phyloP scores from a whole-genome alignment of 306 rosid species.

The Morella rubra region DNA sequence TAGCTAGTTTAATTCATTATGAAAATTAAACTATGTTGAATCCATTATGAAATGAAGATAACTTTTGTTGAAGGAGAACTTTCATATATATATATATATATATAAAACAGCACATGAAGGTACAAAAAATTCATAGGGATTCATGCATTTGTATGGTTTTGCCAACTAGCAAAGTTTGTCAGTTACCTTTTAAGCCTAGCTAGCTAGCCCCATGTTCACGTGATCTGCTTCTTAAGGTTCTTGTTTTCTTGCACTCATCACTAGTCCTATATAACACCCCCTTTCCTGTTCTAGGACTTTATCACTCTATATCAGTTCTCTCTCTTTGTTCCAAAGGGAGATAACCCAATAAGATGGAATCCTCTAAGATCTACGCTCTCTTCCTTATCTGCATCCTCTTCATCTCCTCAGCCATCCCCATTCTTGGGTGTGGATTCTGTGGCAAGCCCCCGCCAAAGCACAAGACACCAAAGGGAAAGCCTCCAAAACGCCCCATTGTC shows the following conservation, averaged over 20 bases:
- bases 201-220: slow-evolving; percentile 72
- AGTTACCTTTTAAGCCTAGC: slow-evolving; percentile 37
- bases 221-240: slow-evolving; percentile 45
- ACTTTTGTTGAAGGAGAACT: neutral
- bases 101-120: too few species aligned
- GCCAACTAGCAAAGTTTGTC: slow-evolving; percentile 69
- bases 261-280: slow-evolving; percentile 20
- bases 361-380: slow-evolving; percentile 53
- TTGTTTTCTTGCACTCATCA: slow-evolving; percentile 48
- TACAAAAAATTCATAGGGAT: neutral
- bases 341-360: slow-evolving; percentile 47
- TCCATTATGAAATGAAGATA: neutral
- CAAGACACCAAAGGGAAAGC: slow-evolving; percentile 25
- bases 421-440: slow-evolving; percentile 65
- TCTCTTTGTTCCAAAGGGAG: slow-evolving; percentile 21
- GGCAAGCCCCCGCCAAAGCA: slow-evolving; percentile 48
- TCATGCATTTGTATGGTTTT: slow-evolving; percentile 21
- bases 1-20: neutral
- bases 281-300: slow-evolving; percentile 11
- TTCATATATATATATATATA: neutral
- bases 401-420: slow-evolving; percentile 67
- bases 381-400: slow-evolving; percentile 76
- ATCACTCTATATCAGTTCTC: neutral
- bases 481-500: slow-evolving; percentile 38
- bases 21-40: neutral